These are phyloP conservation scores for Nicotiana benthamiana DNA, from an alignment of 257 asterid genomes.

Conservation along the genomic window DNA sequence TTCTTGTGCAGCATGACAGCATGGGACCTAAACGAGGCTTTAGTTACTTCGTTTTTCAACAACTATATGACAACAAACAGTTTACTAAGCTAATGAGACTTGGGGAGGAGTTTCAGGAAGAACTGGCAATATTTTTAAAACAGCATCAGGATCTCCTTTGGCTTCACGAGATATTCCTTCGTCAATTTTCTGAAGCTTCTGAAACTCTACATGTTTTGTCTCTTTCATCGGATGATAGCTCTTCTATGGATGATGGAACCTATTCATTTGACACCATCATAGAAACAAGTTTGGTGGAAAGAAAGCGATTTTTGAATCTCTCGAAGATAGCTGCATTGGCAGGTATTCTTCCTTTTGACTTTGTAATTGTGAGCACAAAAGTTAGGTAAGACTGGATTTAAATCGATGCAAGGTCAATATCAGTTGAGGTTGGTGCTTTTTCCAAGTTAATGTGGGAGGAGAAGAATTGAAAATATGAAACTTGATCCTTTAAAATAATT, in stretches of 20 bases:
- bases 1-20: conserved; percentile 62
- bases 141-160: conserved; percentile 70
- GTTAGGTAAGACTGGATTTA: background rate
- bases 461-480: background rate
- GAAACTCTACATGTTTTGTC: conserved; percentile 71
- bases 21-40: conserved; percentile 94
- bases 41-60: conserved; percentile 76
- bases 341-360: conserved; percentile 36
- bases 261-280: conserved; percentile 21
- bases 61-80: conserved; percentile 58
- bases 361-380: background rate
- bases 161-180: conserved; percentile 90
- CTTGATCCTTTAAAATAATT: background rate
- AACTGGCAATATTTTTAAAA: conserved; percentile 59
- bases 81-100: conserved; percentile 73
- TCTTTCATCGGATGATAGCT: conserved; percentile 46
- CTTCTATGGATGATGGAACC: conserved; percentile 29
- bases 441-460: background rate
- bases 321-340: conserved; percentile 84
- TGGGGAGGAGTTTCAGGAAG: conserved; percentile 88
- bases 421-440: background rate
- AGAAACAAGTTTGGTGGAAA: conserved; percentile 46
- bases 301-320: conserved; percentile 74
- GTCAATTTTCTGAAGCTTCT: conserved; percentile 80
- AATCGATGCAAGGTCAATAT: background rate